phyloP scores from a whole-genome alignment of 768 basidiomycete genomes.

The Gymnopilus dilepis region DNA sequence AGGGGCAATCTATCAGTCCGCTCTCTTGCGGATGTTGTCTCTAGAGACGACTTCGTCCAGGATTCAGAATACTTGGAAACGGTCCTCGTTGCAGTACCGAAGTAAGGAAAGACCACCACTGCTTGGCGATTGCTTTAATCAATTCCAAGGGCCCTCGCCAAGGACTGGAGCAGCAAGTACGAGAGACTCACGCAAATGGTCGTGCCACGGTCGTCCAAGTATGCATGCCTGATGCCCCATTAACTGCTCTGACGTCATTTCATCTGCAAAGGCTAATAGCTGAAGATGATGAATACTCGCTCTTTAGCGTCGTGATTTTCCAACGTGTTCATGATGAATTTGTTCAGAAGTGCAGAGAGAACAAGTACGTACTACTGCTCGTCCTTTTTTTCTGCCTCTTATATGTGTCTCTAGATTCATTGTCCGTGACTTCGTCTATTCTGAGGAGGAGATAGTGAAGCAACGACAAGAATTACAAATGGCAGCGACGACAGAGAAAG shows the following conservation, averaged over 20 bases:
- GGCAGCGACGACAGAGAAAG: constrained; percentile 89
- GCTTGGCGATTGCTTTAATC: constrained; percentile 31
- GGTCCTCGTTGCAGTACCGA: constrained; percentile 90
- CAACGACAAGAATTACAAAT: constrained; percentile 81
- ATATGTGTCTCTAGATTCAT: constrained; percentile 68
- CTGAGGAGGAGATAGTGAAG: constrained; percentile 79
- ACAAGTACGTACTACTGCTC: constrained; percentile 65
- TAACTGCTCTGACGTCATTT: constrained; percentile 7
- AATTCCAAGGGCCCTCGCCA: constrained; percentile 66
- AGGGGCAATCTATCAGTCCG: constrained; percentile 96
- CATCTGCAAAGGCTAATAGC: constrained; percentile 61
- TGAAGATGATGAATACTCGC: constrained; percentile 86
- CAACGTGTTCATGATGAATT: constrained; percentile 91
- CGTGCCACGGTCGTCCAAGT: constrained; percentile 92
- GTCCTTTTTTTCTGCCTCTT: constrained; percentile 7
- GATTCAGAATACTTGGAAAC: constrained; percentile 97
- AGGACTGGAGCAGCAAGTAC: constrained; percentile 90
- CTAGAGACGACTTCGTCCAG: constrained; percentile 78
- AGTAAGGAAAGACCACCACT: constrained; percentile 53
- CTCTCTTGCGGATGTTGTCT: constrained; percentile 84
- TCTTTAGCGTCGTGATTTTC: constrained; percentile 90
- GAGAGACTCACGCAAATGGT: constrained; percentile 90
- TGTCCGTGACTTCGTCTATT: constrained; percentile 91
- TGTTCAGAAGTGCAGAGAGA: constrained; percentile 90
- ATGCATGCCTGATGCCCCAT: constrained; percentile 32